phyloP scores from a whole-genome alignment of 78 protist species.

The Creolimax fragrantissima region DNA sequence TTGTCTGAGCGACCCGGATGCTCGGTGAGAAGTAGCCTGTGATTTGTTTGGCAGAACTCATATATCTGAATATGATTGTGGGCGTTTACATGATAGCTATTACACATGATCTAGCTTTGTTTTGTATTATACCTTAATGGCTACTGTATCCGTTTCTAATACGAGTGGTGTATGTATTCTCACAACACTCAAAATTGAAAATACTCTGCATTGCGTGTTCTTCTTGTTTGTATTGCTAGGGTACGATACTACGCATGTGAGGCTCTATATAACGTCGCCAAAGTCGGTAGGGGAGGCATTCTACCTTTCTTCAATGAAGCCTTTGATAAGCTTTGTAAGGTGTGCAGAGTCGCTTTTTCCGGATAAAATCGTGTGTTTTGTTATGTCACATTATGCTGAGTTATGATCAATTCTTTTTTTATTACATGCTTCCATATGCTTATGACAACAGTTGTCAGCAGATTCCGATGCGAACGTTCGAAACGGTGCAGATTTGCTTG shows the following conservation, averaged over 20 bases:
- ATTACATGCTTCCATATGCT: neutral
- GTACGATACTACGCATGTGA: constrained; percentile 92
- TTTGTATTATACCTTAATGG: no score
- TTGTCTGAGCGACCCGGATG: constrained; percentile 25
- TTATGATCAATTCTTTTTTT: neutral
- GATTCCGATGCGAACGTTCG: constrained; percentile 78
- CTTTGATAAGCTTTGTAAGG: constrained; percentile 77
- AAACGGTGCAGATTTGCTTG: constrained; percentile 78
- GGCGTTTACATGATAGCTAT: no score
- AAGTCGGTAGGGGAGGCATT: constrained; percentile 60
- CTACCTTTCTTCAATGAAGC: constrained; percentile 71
- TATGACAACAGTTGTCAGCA: constrained; percentile 48
- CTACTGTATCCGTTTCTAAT: no score
- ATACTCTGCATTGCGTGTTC: no score
- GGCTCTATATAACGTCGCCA: constrained; percentile 84
- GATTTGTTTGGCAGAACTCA: no score
- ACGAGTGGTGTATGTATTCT: no score
- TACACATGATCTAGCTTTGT: no score
- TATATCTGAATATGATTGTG: no score
- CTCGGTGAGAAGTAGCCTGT: neutral
- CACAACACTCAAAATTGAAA: no score
- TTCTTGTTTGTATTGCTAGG: neutral
- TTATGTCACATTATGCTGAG: neutral
- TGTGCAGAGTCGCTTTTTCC: neutral
- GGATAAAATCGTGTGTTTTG: neutral